Evolutionary conservation across 2,329 filamentous ascomycete genomes (phyloP).

Genomic region (Emmonsia crescens): DNA sequence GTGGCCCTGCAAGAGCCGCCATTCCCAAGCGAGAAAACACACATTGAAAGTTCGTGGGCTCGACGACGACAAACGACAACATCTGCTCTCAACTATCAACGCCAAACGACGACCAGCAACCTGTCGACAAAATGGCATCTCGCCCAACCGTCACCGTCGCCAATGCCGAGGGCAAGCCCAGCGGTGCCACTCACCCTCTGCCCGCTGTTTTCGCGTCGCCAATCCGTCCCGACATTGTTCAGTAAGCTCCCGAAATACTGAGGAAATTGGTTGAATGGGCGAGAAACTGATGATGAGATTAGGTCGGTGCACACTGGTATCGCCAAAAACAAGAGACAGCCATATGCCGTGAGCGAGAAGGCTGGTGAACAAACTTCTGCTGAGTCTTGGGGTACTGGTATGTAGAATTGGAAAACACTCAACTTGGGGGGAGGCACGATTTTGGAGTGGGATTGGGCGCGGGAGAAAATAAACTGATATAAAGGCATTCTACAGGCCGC

Average conservation of each 20-base stretch:
- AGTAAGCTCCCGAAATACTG: slow-evolving; percentile 48
- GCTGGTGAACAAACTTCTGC: slow-evolving; percentile 99
- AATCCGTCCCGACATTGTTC: slow-evolving; percentile 98
- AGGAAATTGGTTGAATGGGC: not conserved
- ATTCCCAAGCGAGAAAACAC: slow-evolving; percentile 36
- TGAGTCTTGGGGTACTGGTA: slow-evolving; percentile 99
- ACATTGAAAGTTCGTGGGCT: slow-evolving; percentile 16
- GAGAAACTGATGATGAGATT: slow-evolving; percentile 24
- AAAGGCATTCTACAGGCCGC: slow-evolving; percentile 53
- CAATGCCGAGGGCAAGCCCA: slow-evolving; percentile 88
- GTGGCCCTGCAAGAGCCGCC: slow-evolving; percentile 18
- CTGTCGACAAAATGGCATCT: slow-evolving; percentile 64
- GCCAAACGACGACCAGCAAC: slow-evolving; percentile 30
- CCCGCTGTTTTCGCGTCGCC: slow-evolving; percentile 95
- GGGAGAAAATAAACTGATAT: slow-evolving; percentile 7
- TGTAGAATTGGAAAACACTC: slow-evolving; percentile 36
- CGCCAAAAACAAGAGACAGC: slow-evolving; percentile 99
- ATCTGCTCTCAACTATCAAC: slow-evolving; percentile 5
- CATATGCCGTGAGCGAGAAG: slow-evolving; percentile 99
- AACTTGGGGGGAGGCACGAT: not conserved
- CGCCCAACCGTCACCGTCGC: slow-evolving; percentile 97
- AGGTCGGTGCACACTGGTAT: slow-evolving; percentile 88
- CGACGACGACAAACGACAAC: slow-evolving; percentile 5
- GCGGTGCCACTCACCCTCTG: slow-evolving; percentile 79
- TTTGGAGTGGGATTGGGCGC: slow-evolving; percentile 7